Conservation (phyloP, 1,284 basidiomycete species). For the Anthracocystis walkeri region DNA sequence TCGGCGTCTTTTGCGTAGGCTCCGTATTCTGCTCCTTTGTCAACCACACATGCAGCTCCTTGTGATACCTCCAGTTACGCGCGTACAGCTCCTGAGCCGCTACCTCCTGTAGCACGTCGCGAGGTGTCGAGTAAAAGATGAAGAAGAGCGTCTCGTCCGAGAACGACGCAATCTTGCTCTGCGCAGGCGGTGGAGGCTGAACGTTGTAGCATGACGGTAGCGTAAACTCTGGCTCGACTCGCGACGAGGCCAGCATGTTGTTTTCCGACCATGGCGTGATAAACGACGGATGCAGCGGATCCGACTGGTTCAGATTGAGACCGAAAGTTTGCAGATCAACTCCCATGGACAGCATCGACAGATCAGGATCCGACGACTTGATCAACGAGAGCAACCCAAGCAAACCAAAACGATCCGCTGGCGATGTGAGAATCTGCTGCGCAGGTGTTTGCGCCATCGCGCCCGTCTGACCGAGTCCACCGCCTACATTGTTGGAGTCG, state of each 20-base stretch:
- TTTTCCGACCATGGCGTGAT: constrained; percentile 97
- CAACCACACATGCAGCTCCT: constrained; percentile 92
- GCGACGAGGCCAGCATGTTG: constrained; percentile 82
- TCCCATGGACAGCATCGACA: constrained; percentile 86
- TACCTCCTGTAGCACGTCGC: constrained; percentile 92
- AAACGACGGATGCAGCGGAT: constrained; percentile 90
- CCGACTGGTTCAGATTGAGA: constrained; percentile 85
- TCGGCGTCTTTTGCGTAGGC: constrained; percentile 86
- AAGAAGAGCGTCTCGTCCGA: constrained; percentile 98
- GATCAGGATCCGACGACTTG: constrained; percentile 88
- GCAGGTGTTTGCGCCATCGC: constrained; percentile 76
- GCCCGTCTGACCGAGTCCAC: constrained; percentile 27
- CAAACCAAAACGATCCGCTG: constrained; percentile 95
- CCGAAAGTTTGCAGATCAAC: constrained; percentile 93
- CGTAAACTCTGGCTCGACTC: constrained; percentile 84
- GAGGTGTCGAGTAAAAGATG: constrained; percentile 96
- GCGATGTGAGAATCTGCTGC: constrained; percentile 91
- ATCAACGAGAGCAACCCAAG: constrained; percentile 89
- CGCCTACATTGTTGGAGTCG: constrained; percentile 16
- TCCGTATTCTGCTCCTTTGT: constrained; percentile 89
- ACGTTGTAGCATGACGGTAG: constrained; percentile 94
- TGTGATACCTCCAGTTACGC: constrained; percentile 98
- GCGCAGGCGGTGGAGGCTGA: constrained; percentile 87
- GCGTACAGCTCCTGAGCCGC: constrained; percentile 97
- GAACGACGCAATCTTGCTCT: constrained; percentile 87